A percentile compares a stretch with the other conserved stretches of the same genome.
These are phyloP conservation scores for Mortierella sp. DNA, from an alignment of 371 early-diverging fungal genomes.

Conservation along the genomic window DNA sequence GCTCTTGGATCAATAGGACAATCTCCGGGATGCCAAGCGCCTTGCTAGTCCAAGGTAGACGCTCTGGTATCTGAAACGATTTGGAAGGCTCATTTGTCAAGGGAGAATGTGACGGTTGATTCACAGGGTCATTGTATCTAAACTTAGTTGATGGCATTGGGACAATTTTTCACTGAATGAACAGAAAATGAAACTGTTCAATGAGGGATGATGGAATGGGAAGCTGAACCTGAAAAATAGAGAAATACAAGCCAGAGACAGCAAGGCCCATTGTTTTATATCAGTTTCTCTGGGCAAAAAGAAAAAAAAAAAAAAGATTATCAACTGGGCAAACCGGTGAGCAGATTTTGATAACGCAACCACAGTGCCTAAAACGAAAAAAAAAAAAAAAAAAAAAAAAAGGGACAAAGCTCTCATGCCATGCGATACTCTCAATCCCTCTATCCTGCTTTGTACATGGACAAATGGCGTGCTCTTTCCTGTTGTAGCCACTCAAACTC, in stretches of 20 bases:
- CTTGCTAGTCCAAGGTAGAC: background rate
- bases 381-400: background rate
- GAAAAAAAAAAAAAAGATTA: background rate
- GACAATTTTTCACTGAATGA: background rate
- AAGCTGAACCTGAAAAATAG: background rate
- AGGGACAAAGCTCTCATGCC: background rate
- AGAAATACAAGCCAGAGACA: background rate
- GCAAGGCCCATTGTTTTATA: background rate
- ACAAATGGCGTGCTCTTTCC: conserved; percentile 1
- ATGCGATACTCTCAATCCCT: background rate
- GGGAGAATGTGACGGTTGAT: background rate
- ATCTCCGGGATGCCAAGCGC: background rate
- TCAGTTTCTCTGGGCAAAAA: background rate
- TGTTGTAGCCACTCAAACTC: too few species aligned
- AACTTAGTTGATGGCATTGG: background rate
- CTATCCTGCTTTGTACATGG: background rate
- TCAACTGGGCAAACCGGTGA: background rate
- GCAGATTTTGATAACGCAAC: background rate
- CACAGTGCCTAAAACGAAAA: background rate
- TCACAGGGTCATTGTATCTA: background rate
- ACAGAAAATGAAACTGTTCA: background rate
- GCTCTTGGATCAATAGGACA: conserved; percentile 2
- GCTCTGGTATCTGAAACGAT: background rate
- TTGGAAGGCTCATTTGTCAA: background rate
- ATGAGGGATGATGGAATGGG: background rate